phyloP scores from a whole-genome alignment of 108 stramenopile species.

The Cyclotella distinguenda region DNA sequence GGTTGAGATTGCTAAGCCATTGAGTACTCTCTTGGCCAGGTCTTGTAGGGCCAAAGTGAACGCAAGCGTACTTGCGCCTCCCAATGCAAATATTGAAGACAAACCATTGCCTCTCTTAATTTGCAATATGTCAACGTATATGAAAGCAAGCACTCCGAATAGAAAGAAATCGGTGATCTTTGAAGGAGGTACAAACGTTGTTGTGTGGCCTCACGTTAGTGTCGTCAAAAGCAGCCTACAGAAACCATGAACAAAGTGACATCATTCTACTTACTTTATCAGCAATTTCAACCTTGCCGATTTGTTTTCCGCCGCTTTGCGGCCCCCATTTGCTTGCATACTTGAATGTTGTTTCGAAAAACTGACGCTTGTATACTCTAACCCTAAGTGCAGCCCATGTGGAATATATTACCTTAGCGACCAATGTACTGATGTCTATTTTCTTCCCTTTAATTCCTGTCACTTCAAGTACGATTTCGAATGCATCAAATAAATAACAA shows the following conservation, averaged over 20 bases:
- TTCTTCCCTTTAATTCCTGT: constrained; percentile 29
- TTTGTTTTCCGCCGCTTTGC: constrained; percentile 5
- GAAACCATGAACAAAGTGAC: no score
- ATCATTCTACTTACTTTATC: constrained; percentile 22
- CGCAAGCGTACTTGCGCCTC: constrained; percentile 57
- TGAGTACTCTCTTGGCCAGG: constrained; percentile 43
- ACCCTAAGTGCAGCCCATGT: constrained; percentile 35
- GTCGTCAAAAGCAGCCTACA: no score
- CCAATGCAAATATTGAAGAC: constrained; percentile 57
- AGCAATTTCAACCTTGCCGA: constrained; percentile 29
- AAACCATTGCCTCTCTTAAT: constrained; percentile 50
- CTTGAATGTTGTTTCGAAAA: constrained; percentile 27
- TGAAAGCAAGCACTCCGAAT: constrained; percentile 24
- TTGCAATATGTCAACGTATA: constrained; percentile 48
- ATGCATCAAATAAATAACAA: constrained; percentile 35
- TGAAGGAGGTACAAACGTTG: not conserved
- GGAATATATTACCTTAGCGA: constrained; percentile 30
- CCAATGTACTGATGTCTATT: constrained; percentile 19
- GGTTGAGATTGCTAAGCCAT: constrained; percentile 56
- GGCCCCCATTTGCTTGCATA: constrained; percentile 17
- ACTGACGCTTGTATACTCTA: constrained; percentile 30
- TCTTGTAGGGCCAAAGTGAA: constrained; percentile 52
- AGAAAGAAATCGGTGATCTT: constrained; percentile 40
- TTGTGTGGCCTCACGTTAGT: no score
- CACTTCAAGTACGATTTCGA: constrained; percentile 42